Base-by-base conservation (phyloP, 1,284 basidiomycete genomes). In the Pseudozyma tsukubaensis region DNA sequence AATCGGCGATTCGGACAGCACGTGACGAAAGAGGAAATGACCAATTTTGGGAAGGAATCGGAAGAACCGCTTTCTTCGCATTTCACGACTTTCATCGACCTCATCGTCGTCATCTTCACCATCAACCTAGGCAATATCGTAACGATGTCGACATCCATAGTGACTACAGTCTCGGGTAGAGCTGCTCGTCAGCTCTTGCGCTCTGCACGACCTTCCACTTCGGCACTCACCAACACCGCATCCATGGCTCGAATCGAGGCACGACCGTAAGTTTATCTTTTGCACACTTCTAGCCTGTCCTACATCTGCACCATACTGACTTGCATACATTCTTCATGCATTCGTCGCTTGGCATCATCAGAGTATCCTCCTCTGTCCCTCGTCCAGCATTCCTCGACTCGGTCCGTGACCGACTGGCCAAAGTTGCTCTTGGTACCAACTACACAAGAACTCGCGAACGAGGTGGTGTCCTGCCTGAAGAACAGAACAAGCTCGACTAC, bases 391-490 rank as follows among this genome's bases (percentile, higher is more conserved):
- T 75, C 56, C 56, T 75, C 0, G 52, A 59, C 19, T 49, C 53
- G 51, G 71, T 75, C 43, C 37, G 35, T n/a, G 63, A 59, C 43
- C 66, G 72, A 9, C 50, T 75, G 0, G 50, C 67, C 52, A 75
- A 75, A 24, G 63, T 71, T 1, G 67, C 67, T 0, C 63, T 75
- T 13, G 72, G 72, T 4, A 21, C 45, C 50, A 70, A 62, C 57
- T 75, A 66, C 48, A 57, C 52, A 42, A 54, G 56, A 16, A 40
- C 43, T 0, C 43, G 58, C 14, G 39, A 78, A 54, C 72, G 76
- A 16, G 77, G 77, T 29, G 80, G 80, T 21, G 40, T 81, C 9
- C 64, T 82, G 3, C 80, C 79, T 1, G 75, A 78, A 34, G 80
- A 82, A 40, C 62, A 68, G 40, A 44, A 51, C 16, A 61, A 56